Evolutionary conservation across 768 basidiomycete species (phyloP).

Genomic region (Naganishia vaughanmartiniae): DNA sequence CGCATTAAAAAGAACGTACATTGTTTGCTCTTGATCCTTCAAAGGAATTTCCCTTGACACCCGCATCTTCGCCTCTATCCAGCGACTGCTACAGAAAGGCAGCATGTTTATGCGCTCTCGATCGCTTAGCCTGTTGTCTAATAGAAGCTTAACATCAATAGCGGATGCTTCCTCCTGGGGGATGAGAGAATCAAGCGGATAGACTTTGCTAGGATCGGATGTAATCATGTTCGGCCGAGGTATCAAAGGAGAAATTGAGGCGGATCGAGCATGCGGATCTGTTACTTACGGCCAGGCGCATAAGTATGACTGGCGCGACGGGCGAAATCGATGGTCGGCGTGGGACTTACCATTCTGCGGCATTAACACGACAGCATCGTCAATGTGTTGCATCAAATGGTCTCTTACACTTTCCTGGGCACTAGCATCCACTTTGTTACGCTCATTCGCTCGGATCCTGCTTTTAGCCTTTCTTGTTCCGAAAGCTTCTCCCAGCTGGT

Average conservation of each 20-base stretch:
- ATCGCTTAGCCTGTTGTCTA: conserved; percentile 43
- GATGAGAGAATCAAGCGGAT: conserved; percentile 64
- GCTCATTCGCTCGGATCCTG: conserved; percentile 76
- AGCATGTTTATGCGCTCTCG: conserved; percentile 61
- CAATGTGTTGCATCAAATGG: conserved; percentile 79
- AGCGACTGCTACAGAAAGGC: conserved; percentile 63
- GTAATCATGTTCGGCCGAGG: conserved; percentile 72
- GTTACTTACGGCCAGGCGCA: not conserved
- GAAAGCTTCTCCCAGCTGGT: conserved; percentile 83
- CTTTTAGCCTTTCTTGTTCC: conserved; percentile 92
- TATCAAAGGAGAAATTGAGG: conserved; percentile 61
- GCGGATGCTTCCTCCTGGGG: conserved; percentile 76
- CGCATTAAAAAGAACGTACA: conserved; percentile 56
- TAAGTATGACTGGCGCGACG: not conserved
- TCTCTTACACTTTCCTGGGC: conserved; percentile 82
- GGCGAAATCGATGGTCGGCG: not conserved
- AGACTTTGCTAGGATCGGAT: conserved; percentile 64
- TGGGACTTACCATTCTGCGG: conserved; percentile 64
- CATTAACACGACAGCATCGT: conserved; percentile 66
- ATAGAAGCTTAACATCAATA: conserved; percentile 60
- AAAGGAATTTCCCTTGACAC: conserved; percentile 34
- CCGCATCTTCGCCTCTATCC: conserved; percentile 61
- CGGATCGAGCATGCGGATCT: not conserved
- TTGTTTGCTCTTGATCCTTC: conserved; percentile 52
- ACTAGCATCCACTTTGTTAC: conserved; percentile 81